Base-by-base conservation (phyloP, 768 basidiomycete genomes). In the Peribolospora kevripleyi region DNA sequence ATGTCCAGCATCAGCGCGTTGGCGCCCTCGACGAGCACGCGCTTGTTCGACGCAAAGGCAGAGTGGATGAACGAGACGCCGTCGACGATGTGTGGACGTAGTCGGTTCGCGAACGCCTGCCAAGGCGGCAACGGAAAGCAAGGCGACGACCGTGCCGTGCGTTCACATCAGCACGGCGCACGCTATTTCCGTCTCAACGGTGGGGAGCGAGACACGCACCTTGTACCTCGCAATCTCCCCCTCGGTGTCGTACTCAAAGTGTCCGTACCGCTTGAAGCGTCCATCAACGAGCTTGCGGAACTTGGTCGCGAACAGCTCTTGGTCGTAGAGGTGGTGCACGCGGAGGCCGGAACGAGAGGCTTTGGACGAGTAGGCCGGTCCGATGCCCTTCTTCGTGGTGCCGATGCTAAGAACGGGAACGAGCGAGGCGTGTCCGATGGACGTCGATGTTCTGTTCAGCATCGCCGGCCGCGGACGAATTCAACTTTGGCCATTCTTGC, bases 1-100 rank as follows among this genome's bases (percentile, higher is more conserved):
- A 98, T 72, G 65, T 98, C 93, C 56, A 98, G 80, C 93, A 98
- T 93, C 57, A 97, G 72, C 2, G 93, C 93, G 65, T 98, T 97
- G 54, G 93, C 93, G 38, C 93, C 93, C 67, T 98, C 93, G 56
- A 97, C 84, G 41, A 98, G 78, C 48, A 97, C 72, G 46, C 70
- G 75, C 70, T 91, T 95, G 52, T 78, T 76, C 9, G 75, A 67
- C 3, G 75, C 70, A 55, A 97, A 70, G 6, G 88, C 82, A 53
- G 76, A 67, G 68, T 97, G 87, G 51, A 97, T 70, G 69, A 81
- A 95, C 1, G 75, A 72, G 5, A 90, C 76, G 56, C 84, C 83
- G 71, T 98, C 88, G 57, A 84, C 72, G 54, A 98, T 85, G 67
- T 82, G 84, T 4, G 93, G 93, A 43, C 72, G 75, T 55, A 98